Base-by-base conservation (phyloP, 768 basidiomycete genomes). In the Myochromella boudieri region DNA sequence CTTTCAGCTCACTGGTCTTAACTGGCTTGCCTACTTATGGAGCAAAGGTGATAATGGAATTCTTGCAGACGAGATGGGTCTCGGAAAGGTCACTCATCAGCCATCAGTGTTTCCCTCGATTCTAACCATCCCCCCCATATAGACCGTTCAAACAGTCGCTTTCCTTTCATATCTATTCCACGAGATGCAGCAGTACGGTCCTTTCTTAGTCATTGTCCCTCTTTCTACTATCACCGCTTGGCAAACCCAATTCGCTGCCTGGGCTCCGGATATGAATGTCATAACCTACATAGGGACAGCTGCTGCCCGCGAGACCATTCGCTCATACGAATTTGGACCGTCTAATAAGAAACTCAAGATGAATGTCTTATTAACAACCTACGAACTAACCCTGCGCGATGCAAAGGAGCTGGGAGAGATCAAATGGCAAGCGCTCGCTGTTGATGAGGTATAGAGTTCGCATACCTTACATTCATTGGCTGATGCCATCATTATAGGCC, bases 21-120 rank as follows among this genome's bases (percentile, higher is more conserved):
- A 99, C 62, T 99, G 97, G 97, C 77, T 99, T n/a, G 87, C 91
- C 3, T 98, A 95, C 66, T 72, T 95, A 12, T 98, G 97, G 97
- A 84, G 80, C 54, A 84, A 91, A 56, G 91, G 91, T 7, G 88
- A 95, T 58, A 98, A 98, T 62, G 97, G 97, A 15, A 97, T 99
- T 49, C 71, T 99, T 27, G 97, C 97, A 1, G 97, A 99, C 60
- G 97, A 99, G 77, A 99, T 98, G 97, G 97, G 97, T 64, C 86
- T 99, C 20, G 97, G 97, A 44, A 99, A 99, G 82, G 80, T 54
- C 8, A 14, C 49, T 29, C 25, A 21, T 37, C 18, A 17, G n/a
- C 27, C 38, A 17, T 38, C 27, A 0, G n/a, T 45, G 37, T n/a
- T n/a, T n/a, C 44, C 4, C 27, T 37, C 37, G n/a, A 48, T 54